Conservation (phyloP, 768 basidiomycete species). For the Panaeolus cyanescens region DNA sequence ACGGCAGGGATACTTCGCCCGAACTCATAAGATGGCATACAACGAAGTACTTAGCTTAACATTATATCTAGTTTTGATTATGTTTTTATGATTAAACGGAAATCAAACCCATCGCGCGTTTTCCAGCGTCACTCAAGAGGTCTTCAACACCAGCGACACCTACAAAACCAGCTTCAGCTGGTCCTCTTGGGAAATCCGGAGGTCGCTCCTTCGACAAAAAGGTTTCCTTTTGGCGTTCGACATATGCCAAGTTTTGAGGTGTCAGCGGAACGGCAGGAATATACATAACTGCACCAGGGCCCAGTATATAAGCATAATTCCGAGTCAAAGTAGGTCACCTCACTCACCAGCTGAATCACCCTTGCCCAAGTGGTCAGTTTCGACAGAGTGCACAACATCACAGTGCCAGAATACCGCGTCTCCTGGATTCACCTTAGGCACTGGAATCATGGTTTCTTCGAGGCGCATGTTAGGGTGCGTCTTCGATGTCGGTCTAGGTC, state of each 20-base stretch:
- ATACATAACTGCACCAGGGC: conserved; percentile 74
- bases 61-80: background rate
- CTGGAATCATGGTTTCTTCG: conserved; percentile 64
- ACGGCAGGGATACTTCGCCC: background rate
- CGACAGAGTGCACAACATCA: conserved; percentile 52
- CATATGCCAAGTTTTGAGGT: conserved; percentile 58
- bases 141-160: conserved; percentile 39
- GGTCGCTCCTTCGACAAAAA: conserved; percentile 65
- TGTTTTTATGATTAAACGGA: background rate
- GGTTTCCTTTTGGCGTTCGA: conserved; percentile 59
- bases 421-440: conserved; percentile 73
- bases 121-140: conserved; percentile 34
- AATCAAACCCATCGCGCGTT: conserved; percentile 41
- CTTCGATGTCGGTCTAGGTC: conserved; percentile 50
- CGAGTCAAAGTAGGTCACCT: background rate
- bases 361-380: conserved; percentile 51
- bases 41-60: too few species aligned
- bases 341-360: conserved; percentile 55
- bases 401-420: conserved; percentile 84
- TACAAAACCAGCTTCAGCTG: conserved; percentile 34
- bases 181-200: conserved; percentile 66
- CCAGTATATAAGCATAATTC: conserved; percentile 7
- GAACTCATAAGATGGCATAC: background rate
- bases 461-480: conserved; percentile 72
- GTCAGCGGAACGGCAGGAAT: conserved; percentile 75